These are phyloP conservation scores for Paraphaeosphaeria minitans DNA, from an alignment of 2,329 filamentous ascomycete genomes.

Conservation along the genomic window DNA sequence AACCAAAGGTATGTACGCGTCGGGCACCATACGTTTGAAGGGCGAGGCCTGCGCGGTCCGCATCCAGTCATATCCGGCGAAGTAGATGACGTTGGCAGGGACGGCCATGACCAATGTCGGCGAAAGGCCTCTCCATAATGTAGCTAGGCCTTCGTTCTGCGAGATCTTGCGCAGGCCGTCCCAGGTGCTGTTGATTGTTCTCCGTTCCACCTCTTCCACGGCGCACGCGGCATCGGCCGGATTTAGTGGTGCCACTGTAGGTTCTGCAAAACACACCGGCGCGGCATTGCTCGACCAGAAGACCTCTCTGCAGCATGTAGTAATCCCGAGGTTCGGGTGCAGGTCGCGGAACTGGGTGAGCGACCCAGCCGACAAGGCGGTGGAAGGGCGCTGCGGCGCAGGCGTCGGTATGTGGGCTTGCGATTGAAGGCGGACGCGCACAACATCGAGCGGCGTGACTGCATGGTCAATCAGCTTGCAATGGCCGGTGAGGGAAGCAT, in stretches of 20 bases:
- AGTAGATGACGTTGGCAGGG: conserved; percentile 97
- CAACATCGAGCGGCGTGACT: conserved; percentile 97
- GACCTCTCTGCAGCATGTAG: conserved; percentile 93
- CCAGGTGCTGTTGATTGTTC: conserved; percentile 85
- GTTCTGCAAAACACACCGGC: conserved; percentile 77
- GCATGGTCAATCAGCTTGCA: neutral
- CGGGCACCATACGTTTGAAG: conserved; percentile 60
- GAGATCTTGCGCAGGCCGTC: conserved; percentile 95
- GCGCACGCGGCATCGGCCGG: conserved; percentile 71
- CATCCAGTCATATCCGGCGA: conserved; percentile 96
- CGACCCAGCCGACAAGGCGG: conserved; percentile 32
- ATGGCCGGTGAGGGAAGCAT: neutral
- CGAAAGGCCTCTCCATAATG: conserved; percentile 91
- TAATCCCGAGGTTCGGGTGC: conserved; percentile 86
- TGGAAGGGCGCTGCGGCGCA: conserved; percentile 58
- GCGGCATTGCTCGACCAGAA: conserved; percentile 92
- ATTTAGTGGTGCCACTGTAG: conserved; percentile 52
- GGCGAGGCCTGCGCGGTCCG: conserved; percentile 76
- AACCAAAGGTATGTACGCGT: conserved; percentile 77
- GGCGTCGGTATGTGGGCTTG: conserved; percentile 63
- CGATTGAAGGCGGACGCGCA: conserved; percentile 91
- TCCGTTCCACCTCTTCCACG: conserved; percentile 82
- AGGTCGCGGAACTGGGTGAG: conserved; percentile 66
- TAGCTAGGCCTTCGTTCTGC: conserved; percentile 83
- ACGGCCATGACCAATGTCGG: conserved; percentile 93